Percentiles rank a stretch among this genome's conserved stretches.
phyloP scores from a whole-genome alignment of 345 rosid genomes.

The Populus deltoides region DNA sequence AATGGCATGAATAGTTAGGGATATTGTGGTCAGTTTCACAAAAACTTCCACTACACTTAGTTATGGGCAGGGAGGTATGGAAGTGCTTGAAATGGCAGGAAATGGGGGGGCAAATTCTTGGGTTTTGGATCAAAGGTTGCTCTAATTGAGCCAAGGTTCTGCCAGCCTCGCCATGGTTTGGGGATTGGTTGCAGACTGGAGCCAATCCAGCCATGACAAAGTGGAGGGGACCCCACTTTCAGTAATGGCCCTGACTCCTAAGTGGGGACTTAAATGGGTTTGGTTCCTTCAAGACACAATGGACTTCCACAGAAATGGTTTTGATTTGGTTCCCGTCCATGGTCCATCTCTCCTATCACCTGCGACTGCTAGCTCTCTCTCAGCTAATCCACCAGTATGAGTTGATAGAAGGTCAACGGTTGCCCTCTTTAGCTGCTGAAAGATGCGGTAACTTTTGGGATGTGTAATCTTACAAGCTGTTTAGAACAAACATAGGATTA shows the following conservation, averaged over 20 bases:
- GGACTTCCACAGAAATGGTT: neutral
- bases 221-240: neutral
- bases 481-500: neutral
- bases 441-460: neutral
- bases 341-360: neutral
- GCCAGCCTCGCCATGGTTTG: neutral
- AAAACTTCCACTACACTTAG: conserved; percentile 17
- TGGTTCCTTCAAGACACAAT: neutral
- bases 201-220: neutral
- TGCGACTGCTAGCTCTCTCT: neutral
- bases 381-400: neutral
- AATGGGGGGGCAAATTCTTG: conserved; percentile 1
- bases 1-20: neutral
- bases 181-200: neutral
- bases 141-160: neutral
- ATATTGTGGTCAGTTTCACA: conserved; percentile 29
- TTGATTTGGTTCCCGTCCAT: neutral
- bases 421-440: neutral
- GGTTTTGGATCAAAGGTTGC: conserved; percentile 4
- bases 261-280: neutral
- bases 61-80: conserved; percentile 27
- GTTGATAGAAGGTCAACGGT: neutral
- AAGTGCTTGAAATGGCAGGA: conserved; percentile 18
- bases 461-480: neutral
- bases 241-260: neutral